Evolutionary conservation across 225 moss, liverwort and hornwort genomes (phyloP).

Genomic region (Pseudisothecium myosuroides): DNA sequence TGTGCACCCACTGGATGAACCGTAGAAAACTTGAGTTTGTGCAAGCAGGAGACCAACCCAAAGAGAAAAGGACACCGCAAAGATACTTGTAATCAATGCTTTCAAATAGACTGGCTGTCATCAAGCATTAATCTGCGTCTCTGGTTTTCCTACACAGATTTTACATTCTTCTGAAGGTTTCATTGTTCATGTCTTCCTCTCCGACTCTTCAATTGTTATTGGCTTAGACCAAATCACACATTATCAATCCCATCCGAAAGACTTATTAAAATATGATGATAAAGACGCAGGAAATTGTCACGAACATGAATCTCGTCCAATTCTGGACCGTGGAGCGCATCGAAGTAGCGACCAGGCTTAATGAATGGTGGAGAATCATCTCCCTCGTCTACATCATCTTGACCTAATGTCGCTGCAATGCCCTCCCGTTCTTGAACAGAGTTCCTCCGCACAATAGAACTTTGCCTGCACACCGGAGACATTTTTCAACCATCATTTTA

Average conservation of each 20-base stretch:
- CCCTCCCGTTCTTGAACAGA: not conserved
- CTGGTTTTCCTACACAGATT: not conserved
- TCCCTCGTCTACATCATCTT: not conserved
- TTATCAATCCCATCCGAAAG: not conserved
- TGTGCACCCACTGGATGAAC: not conserved
- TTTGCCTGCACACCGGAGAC: slow-evolving; percentile 1
- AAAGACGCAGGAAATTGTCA: not conserved
- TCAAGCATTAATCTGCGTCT: not conserved
- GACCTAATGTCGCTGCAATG: not conserved
- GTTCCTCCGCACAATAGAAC: not conserved
- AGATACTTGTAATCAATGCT: not conserved
- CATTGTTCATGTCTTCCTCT: not conserved
- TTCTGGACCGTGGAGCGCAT: slow-evolving; percentile 46
- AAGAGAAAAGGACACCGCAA: not conserved
- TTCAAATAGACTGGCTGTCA: not conserved
- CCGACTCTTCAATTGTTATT: not conserved
- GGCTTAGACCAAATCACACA: not conserved
- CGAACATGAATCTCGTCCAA: slow-evolving; percentile 35
- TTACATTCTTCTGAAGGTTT: not conserved
- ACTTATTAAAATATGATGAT: not conserved
- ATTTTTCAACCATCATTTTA: not conserved
- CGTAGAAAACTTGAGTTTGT: not conserved
- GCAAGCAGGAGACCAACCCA: not conserved
- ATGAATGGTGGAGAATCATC: not conserved
- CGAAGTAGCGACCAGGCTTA: slow-evolving; percentile 35